Evolutionary conservation across 495 filamentous ascomycete genomes (phyloP), one percentile per base, ranked within the genome.

Genomic region (Aspergillus cristatus): DNA sequence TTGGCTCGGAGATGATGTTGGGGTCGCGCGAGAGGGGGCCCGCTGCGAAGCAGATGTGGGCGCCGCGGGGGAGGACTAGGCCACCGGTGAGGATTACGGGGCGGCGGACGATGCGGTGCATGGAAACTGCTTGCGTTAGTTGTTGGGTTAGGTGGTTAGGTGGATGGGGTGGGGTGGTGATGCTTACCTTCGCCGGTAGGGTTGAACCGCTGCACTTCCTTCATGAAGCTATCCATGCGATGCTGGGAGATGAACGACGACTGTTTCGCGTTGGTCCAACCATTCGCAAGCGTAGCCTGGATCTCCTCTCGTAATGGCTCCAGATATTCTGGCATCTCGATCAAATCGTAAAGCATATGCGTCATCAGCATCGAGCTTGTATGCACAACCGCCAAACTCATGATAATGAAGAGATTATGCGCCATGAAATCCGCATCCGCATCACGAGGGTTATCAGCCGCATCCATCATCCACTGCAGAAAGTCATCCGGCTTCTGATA

Each of bases 391-490:
- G 51, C 55, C 34, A 65, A 32, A 25, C 49, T 55, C 17, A 54
- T 51, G 13, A 60, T 29, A 11, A 50, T 35, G 26, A 62, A 30
- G 30, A 62, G 37, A 18, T 51, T 50, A 34, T 58, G 54, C 0
- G 57, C 54, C 17, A 63, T 37, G 11, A 46, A 33, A 10, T 46
- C 46, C 3, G 62, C 46, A 3, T 58, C 37, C 2, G 37, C 22
- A 16, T 55, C 48, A 15, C 50, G 40, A 5, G 51, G 37, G 8
- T 51, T 50, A 4, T 55, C 38, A 4, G 53, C 51, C 24, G 46
- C 26, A 12, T 63, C 62, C 48, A 65, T 55, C 48, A 61, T 58
- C 62, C 62, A 63, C 37, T 65, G 62, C 33, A 65, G 32, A 26
- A 65, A 58, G 33, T 65, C 60, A 24, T 62, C 54, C 0, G 56